Evolutionary conservation across 306 rosid genomes (phyloP).

Genomic region (Amphicarpaea edgeworthii): DNA sequence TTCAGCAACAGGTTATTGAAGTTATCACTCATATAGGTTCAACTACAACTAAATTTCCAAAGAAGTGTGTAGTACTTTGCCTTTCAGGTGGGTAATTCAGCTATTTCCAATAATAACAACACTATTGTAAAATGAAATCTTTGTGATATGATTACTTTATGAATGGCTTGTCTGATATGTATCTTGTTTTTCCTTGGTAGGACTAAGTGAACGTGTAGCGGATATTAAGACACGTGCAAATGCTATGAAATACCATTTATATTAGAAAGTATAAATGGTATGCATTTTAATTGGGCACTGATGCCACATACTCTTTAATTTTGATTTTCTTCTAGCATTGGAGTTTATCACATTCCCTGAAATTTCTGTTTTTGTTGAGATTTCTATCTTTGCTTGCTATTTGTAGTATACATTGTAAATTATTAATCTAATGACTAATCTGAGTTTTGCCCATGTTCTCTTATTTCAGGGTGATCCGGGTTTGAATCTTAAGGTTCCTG

Average conservation of each 20-base stretch:
- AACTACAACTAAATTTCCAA: conserved; percentile 78
- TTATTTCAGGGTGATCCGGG: too few relatives aligned
- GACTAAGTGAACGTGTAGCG: conserved; percentile 96
- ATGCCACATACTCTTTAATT: too few relatives aligned
- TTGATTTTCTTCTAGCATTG: too few relatives aligned
- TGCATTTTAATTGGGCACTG: too few relatives aligned
- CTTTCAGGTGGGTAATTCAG: conserved; percentile 68
- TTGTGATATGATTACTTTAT: conserved; percentile 1
- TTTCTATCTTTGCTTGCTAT: too few relatives aligned
- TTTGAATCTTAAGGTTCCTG: too few relatives aligned
- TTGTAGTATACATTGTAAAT: too few relatives aligned
- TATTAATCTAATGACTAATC: too few relatives aligned
- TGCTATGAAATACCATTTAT: conserved; percentile 98
- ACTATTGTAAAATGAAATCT: background rate
- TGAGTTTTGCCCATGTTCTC: too few relatives aligned
- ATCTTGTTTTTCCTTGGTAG: conserved; percentile 55
- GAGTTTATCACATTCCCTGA: too few relatives aligned
- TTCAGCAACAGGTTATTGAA: conserved; percentile 97
- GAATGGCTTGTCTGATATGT: conserved; percentile 11
- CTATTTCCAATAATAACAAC: background rate
- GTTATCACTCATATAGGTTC: conserved; percentile 77
- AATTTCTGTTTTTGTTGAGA: too few relatives aligned
- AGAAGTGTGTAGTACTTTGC: conserved; percentile 95
- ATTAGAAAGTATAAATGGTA: too few relatives aligned
- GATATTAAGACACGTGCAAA: conserved; percentile 95